Evolutionary conservation across 1,139 yeast genomes (phyloP), one percentile per base, ranked within the genome.

Genomic region (Lodderomyces elongisporus): DNA sequence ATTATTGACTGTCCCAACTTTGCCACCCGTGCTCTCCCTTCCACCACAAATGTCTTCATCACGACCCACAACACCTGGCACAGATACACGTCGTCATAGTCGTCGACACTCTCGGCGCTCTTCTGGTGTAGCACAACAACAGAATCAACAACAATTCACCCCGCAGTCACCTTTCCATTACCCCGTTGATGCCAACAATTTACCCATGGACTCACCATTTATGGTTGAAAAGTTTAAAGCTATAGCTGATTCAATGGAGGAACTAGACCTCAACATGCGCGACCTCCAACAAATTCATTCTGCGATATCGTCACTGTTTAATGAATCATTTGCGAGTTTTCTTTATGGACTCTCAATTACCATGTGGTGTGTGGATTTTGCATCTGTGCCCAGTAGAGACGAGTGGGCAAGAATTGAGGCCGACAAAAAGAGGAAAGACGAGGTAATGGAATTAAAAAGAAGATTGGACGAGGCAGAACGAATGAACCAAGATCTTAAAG

Each of bases 291-390:
- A 56, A 33, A 67, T 74, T 8, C 79, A 79, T 51, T 67, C 70
- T 34, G 69, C 74, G 13, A 51, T 79, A 7, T 48, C 57, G 4
- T 60, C 60, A 8, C 74, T 73, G 28, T 70, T 79, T 48, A 79
- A 79, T 49, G 85, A 79, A 49, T 71, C 82, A 1, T 68, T 79
- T 46, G 76, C 82, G 8, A 65, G 81, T 27, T 70, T 79, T 30
- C 53, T 78, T 33, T 78, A 77, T 46, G 85, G 87, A 4, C 51
- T 79, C 34, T 67, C 73, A 43, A 71, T 77, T 46, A 77, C 79
- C 36, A 77, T 80, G 55, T 78, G 82, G 77, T 78, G 85, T 54
- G 75, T 76, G 20, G 79, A 74, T 46, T 76, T 77, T 43, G 70
- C 70, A 1, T 66, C 65, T 1, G 52, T 64, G 30, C 72, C 73